Conservation (phyloP, 1,284 basidiomycete species). For the Marasmius fiardii region DNA sequence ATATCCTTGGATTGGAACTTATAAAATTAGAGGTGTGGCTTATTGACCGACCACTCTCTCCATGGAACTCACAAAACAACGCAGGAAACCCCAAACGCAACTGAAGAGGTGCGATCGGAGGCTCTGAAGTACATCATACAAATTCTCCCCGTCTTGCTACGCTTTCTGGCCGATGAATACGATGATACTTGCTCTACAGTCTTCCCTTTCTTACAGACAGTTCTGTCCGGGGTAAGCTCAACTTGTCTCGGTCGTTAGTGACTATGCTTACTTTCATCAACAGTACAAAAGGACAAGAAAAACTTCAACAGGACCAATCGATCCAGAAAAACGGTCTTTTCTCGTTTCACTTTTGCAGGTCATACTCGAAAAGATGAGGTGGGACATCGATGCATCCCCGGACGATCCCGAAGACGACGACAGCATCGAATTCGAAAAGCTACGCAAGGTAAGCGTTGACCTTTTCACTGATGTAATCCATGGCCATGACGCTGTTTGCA, state of each 20-base stretch:
- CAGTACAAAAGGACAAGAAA: slow-evolving; percentile 82
- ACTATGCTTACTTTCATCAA: slow-evolving; percentile 6
- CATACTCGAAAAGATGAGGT: slow-evolving; percentile 87
- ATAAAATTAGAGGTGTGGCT: slow-evolving; percentile 76
- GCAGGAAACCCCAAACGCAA: slow-evolving; percentile 51
- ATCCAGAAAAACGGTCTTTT: slow-evolving; percentile 78
- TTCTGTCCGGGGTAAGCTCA: slow-evolving; percentile 69
- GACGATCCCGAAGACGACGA: slow-evolving; percentile 91
- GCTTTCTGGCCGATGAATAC: slow-evolving; percentile 87
- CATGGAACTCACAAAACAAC: slow-evolving; percentile 7
- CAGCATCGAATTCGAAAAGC: slow-evolving; percentile 76
- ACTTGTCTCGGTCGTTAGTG: background rate
- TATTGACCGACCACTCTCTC: slow-evolving; percentile 7
- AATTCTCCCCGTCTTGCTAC: slow-evolving; percentile 79
- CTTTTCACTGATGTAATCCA: background rate
- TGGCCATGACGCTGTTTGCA: slow-evolving; percentile 25
- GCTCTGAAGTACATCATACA: slow-evolving; percentile 69
- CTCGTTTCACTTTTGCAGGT: slow-evolving; percentile 79
- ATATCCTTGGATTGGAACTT: slow-evolving; percentile 82
- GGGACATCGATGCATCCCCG: slow-evolving; percentile 83
- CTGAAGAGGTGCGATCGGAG: slow-evolving; percentile 63
- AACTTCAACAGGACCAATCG: slow-evolving; percentile 59
- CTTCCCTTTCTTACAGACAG: slow-evolving; percentile 74
- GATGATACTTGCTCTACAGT: slow-evolving; percentile 86
- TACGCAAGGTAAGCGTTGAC: slow-evolving; percentile 70